Evolutionary conservation across 257 asterid species (phyloP).

Genomic region (Thymus mandschuricus): DNA sequence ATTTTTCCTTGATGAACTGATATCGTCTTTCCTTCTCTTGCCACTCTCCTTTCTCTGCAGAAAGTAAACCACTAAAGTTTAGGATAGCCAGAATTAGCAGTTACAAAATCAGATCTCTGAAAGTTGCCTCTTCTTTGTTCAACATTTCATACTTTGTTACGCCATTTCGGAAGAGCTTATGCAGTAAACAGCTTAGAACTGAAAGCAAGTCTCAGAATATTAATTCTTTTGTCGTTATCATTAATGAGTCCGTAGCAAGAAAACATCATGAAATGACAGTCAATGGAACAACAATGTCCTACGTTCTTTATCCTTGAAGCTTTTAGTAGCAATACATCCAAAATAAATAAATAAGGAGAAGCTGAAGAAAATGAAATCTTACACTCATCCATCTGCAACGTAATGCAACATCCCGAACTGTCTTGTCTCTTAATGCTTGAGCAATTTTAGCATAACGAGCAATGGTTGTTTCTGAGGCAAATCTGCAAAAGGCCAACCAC

Average conservation of each 20-base stretch:
- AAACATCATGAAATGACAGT: slow-evolving; percentile 7
- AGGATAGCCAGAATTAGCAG: slow-evolving; percentile 31
- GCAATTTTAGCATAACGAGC: slow-evolving; percentile 81
- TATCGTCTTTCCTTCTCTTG: slow-evolving; percentile 91
- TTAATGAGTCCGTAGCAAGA: neutral
- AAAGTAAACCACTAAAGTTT: slow-evolving; percentile 26
- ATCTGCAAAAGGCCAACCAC: slow-evolving; percentile 52
- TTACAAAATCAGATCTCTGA: slow-evolving; percentile 5
- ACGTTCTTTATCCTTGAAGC: slow-evolving; percentile 21
- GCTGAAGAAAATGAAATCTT: slow-evolving; percentile 39
- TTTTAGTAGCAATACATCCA: slow-evolving; percentile 16
- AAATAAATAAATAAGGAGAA: neutral
- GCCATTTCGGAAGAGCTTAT: neutral
- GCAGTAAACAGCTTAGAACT: slow-evolving; percentile 2
- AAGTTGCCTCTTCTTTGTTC: slow-evolving; percentile 17
- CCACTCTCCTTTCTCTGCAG: slow-evolving; percentile 88
- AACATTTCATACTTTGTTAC: slow-evolving; percentile 4
- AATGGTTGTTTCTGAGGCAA: slow-evolving; percentile 55
- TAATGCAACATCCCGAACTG: slow-evolving; percentile 93
- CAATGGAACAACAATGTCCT: slow-evolving; percentile 5
- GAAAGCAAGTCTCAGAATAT: neutral
- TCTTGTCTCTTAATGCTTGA: slow-evolving; percentile 71
- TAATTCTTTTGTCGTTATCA: neutral
- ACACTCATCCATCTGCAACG: slow-evolving; percentile 97
- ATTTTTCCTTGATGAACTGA: slow-evolving; percentile 57